These are phyloP conservation scores for Hygrocybe punicea DNA, from an alignment of 768 basidiomycete genomes.

Conservation along the genomic window DNA sequence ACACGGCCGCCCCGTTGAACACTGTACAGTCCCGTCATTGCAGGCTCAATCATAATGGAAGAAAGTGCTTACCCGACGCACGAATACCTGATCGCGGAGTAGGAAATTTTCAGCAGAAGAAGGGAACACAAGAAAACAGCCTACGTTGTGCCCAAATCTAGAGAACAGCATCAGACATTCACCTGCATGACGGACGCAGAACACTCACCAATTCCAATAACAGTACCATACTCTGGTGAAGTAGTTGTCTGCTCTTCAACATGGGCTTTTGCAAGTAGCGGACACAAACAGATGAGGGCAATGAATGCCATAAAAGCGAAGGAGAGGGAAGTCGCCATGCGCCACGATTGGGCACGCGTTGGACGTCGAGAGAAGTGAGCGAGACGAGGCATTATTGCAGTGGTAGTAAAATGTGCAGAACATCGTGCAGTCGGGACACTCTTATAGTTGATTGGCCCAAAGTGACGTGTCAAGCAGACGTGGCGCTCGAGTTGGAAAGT, in stretches of 20 bases:
- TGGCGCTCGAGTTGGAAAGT: background rate
- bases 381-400: conserved; percentile 33
- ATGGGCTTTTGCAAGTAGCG: conserved; percentile 60
- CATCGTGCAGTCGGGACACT: too few species aligned
- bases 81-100: conserved; percentile 61
- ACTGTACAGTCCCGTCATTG: conserved; percentile 36
- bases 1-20: conserved; percentile 83
- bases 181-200: background rate
- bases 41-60: background rate
- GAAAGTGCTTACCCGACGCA: conserved; percentile 78
- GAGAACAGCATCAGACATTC: background rate
- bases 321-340: conserved; percentile 56
- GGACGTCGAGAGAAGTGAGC: conserved; percentile 40
- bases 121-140: conserved; percentile 13
- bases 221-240: conserved; percentile 74
- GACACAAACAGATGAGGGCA: conserved; percentile 70
- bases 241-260: conserved; percentile 41
- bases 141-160: conserved; percentile 91
- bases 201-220: conserved; percentile 82
- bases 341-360: conserved; percentile 57
- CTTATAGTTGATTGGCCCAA: background rate
- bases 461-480: conserved; percentile 8
- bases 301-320: conserved; percentile 59
- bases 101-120: conserved; percentile 20
- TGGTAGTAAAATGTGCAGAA: conserved; percentile 32